Percentiles rank a stretch among this genome's conserved stretches.
Evolutionary conservation across 2,329 filamentous ascomycete genomes (phyloP).

Genomic region (Pseudogymnoascus sp.): DNA sequence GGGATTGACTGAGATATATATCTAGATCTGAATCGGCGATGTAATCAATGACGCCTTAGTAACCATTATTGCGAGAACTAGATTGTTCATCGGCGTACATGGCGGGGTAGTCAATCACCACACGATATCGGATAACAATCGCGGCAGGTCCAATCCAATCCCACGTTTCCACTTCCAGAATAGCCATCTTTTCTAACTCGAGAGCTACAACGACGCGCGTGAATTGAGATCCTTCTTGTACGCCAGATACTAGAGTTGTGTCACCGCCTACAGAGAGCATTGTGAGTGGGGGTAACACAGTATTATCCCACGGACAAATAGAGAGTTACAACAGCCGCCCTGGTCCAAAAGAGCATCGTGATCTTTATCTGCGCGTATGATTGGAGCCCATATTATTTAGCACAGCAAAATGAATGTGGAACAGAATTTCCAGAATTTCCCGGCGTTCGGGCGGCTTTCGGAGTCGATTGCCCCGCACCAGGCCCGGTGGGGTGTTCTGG

Average conservation of each 20-base stretch:
- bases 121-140: not conserved
- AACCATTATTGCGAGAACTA: not conserved
- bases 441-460: not conserved
- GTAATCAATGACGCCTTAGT: not conserved
- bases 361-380: not conserved
- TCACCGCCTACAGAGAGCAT: not conserved
- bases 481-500: not conserved
- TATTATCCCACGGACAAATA: not conserved
- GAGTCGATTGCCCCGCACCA: not conserved
- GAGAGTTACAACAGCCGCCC: not conserved
- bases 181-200: not conserved
- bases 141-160: not conserved
- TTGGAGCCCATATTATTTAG: not conserved
- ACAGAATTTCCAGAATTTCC: not conserved
- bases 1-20: not conserved
- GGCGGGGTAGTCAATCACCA: not conserved
- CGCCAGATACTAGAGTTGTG: not conserved
- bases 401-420: not conserved
- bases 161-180: not conserved
- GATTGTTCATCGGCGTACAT: not conserved
- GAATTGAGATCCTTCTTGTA: not conserved
- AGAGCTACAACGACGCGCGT: not conserved
- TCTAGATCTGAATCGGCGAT: not conserved
- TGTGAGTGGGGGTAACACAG: not conserved
- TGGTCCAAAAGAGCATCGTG: not conserved